Conservation (phyloP, 2,329 filamentous ascomycete genomes). For the Pyricularia pennisetigena region DNA sequence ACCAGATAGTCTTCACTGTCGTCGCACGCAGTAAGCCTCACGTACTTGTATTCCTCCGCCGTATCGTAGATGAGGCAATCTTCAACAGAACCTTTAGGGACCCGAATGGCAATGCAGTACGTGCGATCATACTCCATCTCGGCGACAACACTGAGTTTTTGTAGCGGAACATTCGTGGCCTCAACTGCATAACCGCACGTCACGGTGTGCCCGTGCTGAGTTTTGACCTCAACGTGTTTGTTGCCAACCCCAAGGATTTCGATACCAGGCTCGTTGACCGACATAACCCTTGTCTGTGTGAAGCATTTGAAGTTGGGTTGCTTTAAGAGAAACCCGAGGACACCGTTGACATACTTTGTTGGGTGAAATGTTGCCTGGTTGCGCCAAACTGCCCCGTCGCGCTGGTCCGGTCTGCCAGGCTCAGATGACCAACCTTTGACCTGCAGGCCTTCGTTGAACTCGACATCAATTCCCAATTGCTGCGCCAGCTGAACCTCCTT, state of each 20-base stretch:
- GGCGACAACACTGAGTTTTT: constrained; percentile 41
- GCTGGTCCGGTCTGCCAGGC: constrained; percentile 36
- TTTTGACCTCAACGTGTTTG: constrained; percentile 35
- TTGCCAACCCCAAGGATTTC: constrained; percentile 25
- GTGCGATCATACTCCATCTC: constrained; percentile 43
- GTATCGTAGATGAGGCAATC: constrained; percentile 46
- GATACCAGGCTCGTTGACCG: constrained; percentile 37
- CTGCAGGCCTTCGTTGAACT: constrained; percentile 31
- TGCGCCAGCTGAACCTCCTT: constrained; percentile 33
- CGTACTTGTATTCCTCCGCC: constrained; percentile 44
- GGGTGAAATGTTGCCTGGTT: constrained; percentile 46
- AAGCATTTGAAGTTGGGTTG: constrained; percentile 44
- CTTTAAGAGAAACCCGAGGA: constrained; percentile 38
- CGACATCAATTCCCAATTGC: constrained; percentile 30
- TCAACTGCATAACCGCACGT: constrained; percentile 38
- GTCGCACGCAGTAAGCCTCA: constrained; percentile 42
- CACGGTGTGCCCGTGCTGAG: constrained; percentile 33
- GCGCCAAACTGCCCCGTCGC: constrained; percentile 34
- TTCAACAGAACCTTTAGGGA: constrained; percentile 40
- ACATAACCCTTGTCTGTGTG: constrained; percentile 37
- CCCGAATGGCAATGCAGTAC: constrained; percentile 45
- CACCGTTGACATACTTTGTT: constrained; percentile 41
- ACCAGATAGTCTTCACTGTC: constrained; percentile 43
- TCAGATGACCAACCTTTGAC: constrained; percentile 34
- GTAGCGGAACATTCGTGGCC: constrained; percentile 44